These are phyloP conservation scores for Claviceps spartinae DNA, from an alignment of 2,329 filamentous ascomycete species.

Conservation along the genomic window DNA sequence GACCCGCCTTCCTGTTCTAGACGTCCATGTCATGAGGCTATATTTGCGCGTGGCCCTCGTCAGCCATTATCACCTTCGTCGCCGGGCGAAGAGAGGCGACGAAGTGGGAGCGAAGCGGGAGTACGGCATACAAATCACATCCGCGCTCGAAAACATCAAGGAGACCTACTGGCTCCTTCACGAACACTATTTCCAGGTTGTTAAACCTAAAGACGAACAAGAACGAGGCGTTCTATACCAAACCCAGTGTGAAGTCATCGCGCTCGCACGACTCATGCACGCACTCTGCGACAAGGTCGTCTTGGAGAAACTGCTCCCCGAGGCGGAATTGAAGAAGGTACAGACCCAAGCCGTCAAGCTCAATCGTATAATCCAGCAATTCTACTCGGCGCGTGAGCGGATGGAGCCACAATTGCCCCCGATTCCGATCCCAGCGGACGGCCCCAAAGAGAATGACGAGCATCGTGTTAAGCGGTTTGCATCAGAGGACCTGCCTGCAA, in stretches of 20 bases:
- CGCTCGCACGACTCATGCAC: constrained; percentile 32
- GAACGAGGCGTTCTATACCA: constrained; percentile 19
- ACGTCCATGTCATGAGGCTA: constrained; percentile 34
- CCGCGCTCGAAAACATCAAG: constrained; percentile 38
- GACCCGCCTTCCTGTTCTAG: constrained; percentile 25
- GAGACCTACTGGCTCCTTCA: constrained; percentile 29
- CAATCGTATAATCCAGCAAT: constrained; percentile 23
- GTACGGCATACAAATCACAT: constrained; percentile 36
- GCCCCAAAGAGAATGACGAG: constrained; percentile 9
- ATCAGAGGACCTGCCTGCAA: constrained; percentile 3
- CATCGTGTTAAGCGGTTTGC: constrained; percentile 1
- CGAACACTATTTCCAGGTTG: constrained; percentile 21
- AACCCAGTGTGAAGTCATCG: constrained; percentile 27
- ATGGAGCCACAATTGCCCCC: constrained; percentile 19
- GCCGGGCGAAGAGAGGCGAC: constrained; percentile 17
- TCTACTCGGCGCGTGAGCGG: constrained; percentile 21
- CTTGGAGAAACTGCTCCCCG: constrained; percentile 25
- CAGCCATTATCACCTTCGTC: constrained; percentile 27
- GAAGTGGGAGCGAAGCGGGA: constrained; percentile 23
- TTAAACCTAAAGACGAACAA: constrained; percentile 12
- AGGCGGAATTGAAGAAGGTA: constrained; percentile 19
- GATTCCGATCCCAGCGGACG: not conserved
- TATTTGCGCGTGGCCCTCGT: constrained; percentile 45
- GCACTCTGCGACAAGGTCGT: constrained; percentile 30
- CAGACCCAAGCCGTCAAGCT: constrained; percentile 20